Evolutionary conservation across 164 flowering plant species (phyloP), one percentile per base, ranked within the genome.

Genomic region (Vitis labrusca): DNA sequence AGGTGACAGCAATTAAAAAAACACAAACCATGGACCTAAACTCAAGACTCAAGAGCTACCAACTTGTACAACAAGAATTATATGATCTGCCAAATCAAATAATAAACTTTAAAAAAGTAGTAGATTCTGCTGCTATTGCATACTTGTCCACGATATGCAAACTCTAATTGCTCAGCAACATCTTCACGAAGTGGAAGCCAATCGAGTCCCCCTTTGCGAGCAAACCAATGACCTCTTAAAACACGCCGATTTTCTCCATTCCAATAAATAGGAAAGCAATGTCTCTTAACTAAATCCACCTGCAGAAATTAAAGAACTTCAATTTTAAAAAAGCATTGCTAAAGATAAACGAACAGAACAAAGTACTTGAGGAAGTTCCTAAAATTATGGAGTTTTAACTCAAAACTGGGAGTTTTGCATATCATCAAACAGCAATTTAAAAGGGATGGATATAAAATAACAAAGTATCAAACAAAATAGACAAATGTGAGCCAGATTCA

Each of bases 221-320:
- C 97, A 88, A 91, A 96, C 99, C 99, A 96, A 57, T 93, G 98
- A 67, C 99, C 99, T 83, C 98, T 83, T 71, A 96, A 74, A 61
- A 93, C 99, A 67, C 99, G 91, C 55, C 97, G 79, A 77, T 94
- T 90, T 76, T 94, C 99, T 58, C 97, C 99, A 85, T 76, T 76
- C 99, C 99, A 94, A 67, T 94, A 94, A 72, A 94, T 96, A 66
- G 99, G 99, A 74, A 94, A 94, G 71, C 91, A 91, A 52, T 93
- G 97, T 74, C 99, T 85, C 74, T 61, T 83, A 60, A 74, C 81
- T 72, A 96, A 80, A 79, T 96, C 98, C 51, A 93, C 99, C 99
- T 96, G 80, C 82, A 83, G 23, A 12, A 52, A n/a, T 11, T 23
- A 23, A 2, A 23, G 10, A 16, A 13, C 19, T 19, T 63, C 52